Evolutionary conservation across 768 basidiomycete genomes (phyloP).

Genomic region (Candolleomyces efflorescens): DNA sequence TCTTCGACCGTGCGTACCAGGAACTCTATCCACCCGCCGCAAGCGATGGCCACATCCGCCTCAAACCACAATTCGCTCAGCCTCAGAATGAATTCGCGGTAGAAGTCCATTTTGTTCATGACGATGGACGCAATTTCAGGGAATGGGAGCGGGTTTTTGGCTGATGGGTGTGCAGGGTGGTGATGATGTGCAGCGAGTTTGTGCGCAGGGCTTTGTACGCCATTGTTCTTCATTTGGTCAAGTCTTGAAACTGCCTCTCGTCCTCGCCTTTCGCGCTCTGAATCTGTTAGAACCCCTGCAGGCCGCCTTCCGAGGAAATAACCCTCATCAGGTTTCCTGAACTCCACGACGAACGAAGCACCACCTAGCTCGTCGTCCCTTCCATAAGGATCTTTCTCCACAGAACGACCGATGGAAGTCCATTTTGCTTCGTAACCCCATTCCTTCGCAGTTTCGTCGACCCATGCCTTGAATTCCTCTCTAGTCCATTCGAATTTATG

Average conservation of each 20-base stretch:
- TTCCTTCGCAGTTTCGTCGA: slow-evolving; percentile 44
- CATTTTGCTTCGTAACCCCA: slow-evolving; percentile 74
- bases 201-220: slow-evolving; percentile 30
- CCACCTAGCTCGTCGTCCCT: slow-evolving; percentile 60
- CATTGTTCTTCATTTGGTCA: slow-evolving; percentile 9
- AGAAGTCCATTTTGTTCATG: slow-evolving; percentile 50
- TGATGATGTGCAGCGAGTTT: slow-evolving; percentile 40
- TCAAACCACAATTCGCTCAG: slow-evolving; percentile 51
- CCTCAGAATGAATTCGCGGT: slow-evolving; percentile 43
- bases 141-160: slow-evolving; percentile 19
- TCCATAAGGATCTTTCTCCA: slow-evolving; percentile 67
- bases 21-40: slow-evolving; percentile 61
- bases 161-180: slow-evolving; percentile 46
- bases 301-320: slow-evolving; percentile 24
- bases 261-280: slow-evolving; percentile 35
- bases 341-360: slow-evolving; percentile 65
- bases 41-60: slow-evolving; percentile 39
- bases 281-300: slow-evolving; percentile 14
- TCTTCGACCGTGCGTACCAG: slow-evolving; percentile 44
- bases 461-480: slow-evolving; percentile 69
- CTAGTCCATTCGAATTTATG: slow-evolving; percentile 90
- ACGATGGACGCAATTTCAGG: slow-evolving; percentile 40
- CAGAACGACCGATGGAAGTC: slow-evolving; percentile 53
- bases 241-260: slow-evolving; percentile 25
- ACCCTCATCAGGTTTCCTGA: slow-evolving; percentile 31